A percentile compares a stretch with the other conserved stretches of the same genome.
Conservation (phyloP, 225 moss, liverwort and hornwort genomes). For the Takakia lepidozioides region DNA sequence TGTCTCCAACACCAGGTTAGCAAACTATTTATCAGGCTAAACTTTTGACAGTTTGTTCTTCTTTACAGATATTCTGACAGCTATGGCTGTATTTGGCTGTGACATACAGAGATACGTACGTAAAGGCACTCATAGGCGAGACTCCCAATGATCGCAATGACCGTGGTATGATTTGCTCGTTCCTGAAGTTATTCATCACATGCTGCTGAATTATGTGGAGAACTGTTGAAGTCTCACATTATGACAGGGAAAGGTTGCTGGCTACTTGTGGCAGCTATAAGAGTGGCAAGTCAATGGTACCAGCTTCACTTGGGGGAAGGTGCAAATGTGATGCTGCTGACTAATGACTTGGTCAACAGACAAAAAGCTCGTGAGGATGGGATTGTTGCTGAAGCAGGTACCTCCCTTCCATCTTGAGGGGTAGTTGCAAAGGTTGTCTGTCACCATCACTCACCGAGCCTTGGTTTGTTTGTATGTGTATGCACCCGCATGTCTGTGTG, state of each 20-base stretch:
- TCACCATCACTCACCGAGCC: background rate
- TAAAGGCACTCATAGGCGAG: constrained; percentile 68
- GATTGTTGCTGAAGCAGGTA: constrained; percentile 77
- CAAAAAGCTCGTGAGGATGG: constrained; percentile 78
- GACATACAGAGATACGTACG: constrained; percentile 70
- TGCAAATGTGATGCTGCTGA: constrained; percentile 70
- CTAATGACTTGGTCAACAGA: constrained; percentile 85
- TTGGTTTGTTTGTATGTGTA: background rate
- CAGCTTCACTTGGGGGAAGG: constrained; percentile 60
- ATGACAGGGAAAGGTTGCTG: too few species aligned
- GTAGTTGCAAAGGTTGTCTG: background rate
- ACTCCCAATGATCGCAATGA: constrained; percentile 97
- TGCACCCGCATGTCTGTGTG: too few species aligned
- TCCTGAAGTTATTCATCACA: too few species aligned
- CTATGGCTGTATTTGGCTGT: background rate
- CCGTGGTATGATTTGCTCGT: too few species aligned
- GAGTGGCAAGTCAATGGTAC: constrained; percentile 95
- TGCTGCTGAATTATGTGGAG: too few species aligned
- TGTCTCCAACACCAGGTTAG: background rate
- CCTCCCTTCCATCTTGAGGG: constrained; percentile 3
- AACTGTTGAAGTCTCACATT: too few species aligned
- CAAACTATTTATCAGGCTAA: too few species aligned
- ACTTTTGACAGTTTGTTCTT: too few species aligned
- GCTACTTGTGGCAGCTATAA: constrained; percentile 57
- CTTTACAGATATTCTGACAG: background rate